These are phyloP conservation scores for Neurospora hispaniola DNA, from an alignment of 495 filamentous ascomycete genomes.

Conservation along the genomic window DNA sequence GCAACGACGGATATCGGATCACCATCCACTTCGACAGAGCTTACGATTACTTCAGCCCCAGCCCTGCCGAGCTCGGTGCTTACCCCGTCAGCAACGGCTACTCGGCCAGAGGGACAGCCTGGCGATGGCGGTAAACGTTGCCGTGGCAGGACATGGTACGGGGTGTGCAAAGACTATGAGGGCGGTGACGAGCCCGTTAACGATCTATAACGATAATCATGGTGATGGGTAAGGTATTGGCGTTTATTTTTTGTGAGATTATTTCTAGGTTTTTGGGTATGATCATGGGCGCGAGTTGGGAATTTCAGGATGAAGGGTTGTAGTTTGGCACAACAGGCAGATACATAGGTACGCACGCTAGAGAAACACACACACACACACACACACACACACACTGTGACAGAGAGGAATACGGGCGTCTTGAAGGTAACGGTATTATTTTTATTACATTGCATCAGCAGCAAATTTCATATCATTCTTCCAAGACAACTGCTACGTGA, in stretches of 20 bases:
- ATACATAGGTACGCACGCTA: background rate
- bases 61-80: conserved; percentile 16
- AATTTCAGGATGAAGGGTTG: background rate
- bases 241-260: background rate
- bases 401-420: background rate
- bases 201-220: background rate
- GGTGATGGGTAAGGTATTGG: background rate
- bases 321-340: background rate
- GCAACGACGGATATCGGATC: conserved; percentile 17
- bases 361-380: background rate
- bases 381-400: background rate
- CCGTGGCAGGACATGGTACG: conserved; percentile 29
- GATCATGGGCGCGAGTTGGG: background rate
- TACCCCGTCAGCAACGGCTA: conserved; percentile 11
- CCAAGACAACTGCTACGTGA: background rate
- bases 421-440: background rate
- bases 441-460: background rate
- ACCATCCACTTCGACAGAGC: conserved; percentile 18
- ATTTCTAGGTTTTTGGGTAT: background rate
- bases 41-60: conserved; percentile 19
- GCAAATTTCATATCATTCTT: background rate
- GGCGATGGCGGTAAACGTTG: conserved; percentile 13
- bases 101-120: background rate
- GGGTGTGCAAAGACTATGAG: conserved; percentile 32
- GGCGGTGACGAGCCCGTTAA: background rate